Conservation (phyloP, 2,329 filamentous ascomycete genomes). For the Hymenoscyphus repandus region DNA sequence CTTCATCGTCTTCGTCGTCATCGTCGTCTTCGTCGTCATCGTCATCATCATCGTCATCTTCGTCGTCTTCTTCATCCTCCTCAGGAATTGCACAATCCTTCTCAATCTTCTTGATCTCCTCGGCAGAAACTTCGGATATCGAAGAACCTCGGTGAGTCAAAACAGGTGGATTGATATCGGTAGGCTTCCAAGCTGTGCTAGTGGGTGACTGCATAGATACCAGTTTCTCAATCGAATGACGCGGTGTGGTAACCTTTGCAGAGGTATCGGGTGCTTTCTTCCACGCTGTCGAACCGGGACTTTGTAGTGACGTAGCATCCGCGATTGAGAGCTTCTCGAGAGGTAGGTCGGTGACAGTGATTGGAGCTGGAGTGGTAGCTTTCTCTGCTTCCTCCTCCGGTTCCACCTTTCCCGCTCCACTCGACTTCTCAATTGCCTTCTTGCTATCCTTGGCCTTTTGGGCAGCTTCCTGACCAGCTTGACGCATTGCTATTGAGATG, state of each 20-base stretch:
- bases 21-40: conserved; percentile 29
- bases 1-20: conserved; percentile 17
- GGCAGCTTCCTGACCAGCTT: conserved; percentile 60
- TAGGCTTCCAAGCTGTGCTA: conserved; percentile 28
- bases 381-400: conserved; percentile 10
- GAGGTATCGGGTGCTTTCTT: conserved; percentile 1
- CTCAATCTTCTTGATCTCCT: conserved; percentile 28
- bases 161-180: conserved; percentile 16
- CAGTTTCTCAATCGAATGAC: conserved; percentile 12
- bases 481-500: conserved; percentile 42
- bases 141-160: conserved; percentile 22
- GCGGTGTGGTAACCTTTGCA: not conserved
- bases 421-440: conserved; percentile 17
- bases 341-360: conserved; percentile 6
- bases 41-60: conserved; percentile 19
- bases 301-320: conserved; percentile 21
- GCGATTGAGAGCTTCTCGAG: conserved; percentile 11
- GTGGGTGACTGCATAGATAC: conserved; percentile 25
- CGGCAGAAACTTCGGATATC: conserved; percentile 18
- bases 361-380: conserved; percentile 11
- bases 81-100: conserved; percentile 26
- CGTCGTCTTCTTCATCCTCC: conserved; percentile 25
- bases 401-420: conserved; percentile 13
- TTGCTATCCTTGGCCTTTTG: conserved; percentile 57
- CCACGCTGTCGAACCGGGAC: conserved; percentile 28